Base-by-base conservation (phyloP, 2,329 filamentous ascomycete genomes). In the Xylaria hypoxylon region DNA sequence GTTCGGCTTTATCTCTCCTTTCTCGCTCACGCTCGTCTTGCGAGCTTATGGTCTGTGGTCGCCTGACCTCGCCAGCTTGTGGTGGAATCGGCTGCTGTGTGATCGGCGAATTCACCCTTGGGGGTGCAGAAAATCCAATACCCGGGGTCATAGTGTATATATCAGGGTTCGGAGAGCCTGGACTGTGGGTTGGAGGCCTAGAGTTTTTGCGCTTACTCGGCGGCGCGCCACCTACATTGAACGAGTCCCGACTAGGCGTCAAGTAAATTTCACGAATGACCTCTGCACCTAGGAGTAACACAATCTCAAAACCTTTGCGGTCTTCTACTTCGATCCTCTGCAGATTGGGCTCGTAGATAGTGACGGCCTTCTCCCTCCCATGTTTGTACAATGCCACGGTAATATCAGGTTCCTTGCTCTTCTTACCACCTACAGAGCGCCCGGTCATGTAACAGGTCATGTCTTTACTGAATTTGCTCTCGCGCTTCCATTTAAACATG, bases 341-440 rank as follows among this genome's bases (percentile, higher is more conserved):
- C 75, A 98, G 84, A 76, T 98, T 98, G 5, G 95, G 92, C 79
- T 99, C 92, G 81, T 98, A 97, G 47, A 99, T 86, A 1, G 94
- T 97, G 65, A 98, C 80, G 33, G 79, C 76, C 40, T 80, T 82
- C 72, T 94, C 80, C 71, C 88, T 90, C 28, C 90, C 84, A 19
- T 87, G 86, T 71, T 91, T 89, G 83, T 94, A 97, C 73, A 98
- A 86, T 2, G 93, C 94, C n/a, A 98, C 86, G 0, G 94, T 94
- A 72, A 98, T 98, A 79, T 98, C 96, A 0, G 96, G 95, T 77
- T 99, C 96, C 77, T 92, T 95, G 81, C 85, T 92, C 83, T 92
- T 92, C 79, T 90, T 92, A 24, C 87, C 88, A 33, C 87, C 87
- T 0, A 91, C 87, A 13, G 88, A 91, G 77, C 90, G 92, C 17